Conservation (phyloP, 78 protist genomes). For the Isochrysis galbana region DNA sequence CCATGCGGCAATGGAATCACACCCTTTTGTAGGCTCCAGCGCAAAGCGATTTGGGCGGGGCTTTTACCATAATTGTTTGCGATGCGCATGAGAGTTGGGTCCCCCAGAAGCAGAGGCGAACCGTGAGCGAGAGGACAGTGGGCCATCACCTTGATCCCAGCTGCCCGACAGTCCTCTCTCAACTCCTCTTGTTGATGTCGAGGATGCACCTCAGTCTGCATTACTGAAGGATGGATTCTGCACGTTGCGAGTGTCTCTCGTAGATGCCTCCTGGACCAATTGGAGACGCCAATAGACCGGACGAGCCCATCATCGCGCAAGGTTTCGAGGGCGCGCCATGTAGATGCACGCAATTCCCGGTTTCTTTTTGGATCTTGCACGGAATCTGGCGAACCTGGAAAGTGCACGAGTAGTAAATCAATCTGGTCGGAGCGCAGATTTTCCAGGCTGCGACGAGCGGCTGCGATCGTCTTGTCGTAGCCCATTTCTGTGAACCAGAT, state of each 20-base stretch:
- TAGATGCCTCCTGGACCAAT: not conserved
- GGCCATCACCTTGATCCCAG: not conserved
- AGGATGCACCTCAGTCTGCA: not conserved
- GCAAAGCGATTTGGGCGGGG: not conserved
- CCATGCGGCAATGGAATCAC: not conserved
- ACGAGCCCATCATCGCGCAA: not conserved
- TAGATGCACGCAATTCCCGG: not conserved
- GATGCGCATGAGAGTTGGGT: not conserved
- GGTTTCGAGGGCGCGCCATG: conserved; percentile 19
- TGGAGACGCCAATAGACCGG: not conserved
- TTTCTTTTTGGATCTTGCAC: not conserved
- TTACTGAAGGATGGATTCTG: not conserved
- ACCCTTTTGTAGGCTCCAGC: not conserved
- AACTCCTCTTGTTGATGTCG: not conserved
- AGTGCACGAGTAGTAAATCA: not conserved
- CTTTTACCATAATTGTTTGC: not conserved
- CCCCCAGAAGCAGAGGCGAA: not conserved
- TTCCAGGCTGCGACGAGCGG: conserved; percentile 3
- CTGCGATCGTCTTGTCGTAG: not conserved
- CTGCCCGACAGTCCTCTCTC: not conserved
- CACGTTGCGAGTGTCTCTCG: not conserved
- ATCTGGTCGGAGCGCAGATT: not conserved
- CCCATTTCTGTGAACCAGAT: not conserved
- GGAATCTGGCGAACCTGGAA: not conserved
- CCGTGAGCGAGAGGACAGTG: conserved; percentile 11